phyloP scores from a whole-genome alignment of 768 basidiomycete species.

The Boletus rufocinnamomeus region DNA sequence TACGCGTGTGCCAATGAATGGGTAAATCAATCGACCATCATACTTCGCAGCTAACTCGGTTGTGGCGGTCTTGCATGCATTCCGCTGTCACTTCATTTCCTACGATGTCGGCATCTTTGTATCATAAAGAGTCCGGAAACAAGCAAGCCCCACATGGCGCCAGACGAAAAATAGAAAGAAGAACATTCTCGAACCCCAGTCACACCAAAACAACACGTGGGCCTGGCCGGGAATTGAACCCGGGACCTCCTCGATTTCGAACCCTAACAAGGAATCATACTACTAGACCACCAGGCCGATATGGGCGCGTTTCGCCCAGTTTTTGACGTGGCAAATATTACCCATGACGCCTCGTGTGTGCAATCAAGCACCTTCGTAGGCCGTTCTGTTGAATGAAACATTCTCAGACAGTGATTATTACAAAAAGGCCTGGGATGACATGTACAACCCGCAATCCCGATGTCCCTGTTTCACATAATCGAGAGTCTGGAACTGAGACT shows the following conservation, averaged over 20 bases:
- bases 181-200: background rate
- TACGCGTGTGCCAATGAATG: slow-evolving; percentile 11
- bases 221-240: slow-evolving; percentile 88
- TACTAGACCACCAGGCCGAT: slow-evolving; percentile 61
- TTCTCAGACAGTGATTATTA: background rate
- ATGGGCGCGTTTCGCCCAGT: background rate
- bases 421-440: background rate
- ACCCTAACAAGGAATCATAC: slow-evolving; percentile 68
- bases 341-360: background rate
- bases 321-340: background rate
- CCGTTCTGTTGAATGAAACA: background rate
- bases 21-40: slow-evolving; percentile 26
- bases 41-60: slow-evolving; percentile 17
- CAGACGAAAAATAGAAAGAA: background rate
- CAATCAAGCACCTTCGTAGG: slow-evolving; percentile 45
- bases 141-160: background rate
- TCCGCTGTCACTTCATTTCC: slow-evolving; percentile 32
- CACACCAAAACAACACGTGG: slow-evolving; percentile 26
- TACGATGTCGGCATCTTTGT: slow-evolving; percentile 34
- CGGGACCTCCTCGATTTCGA: slow-evolving; percentile 69
- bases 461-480: background rate
- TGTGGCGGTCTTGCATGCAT: slow-evolving; percentile 5
- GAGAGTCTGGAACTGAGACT: background rate
- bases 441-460: background rate
- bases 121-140: slow-evolving; percentile 13